A percentile compares a stretch with the other conserved stretches of the same genome.
phyloP scores from a whole-genome alignment of 2,329 filamentous ascomycete species.

The Aspergillus ochraceoroseus region DNA sequence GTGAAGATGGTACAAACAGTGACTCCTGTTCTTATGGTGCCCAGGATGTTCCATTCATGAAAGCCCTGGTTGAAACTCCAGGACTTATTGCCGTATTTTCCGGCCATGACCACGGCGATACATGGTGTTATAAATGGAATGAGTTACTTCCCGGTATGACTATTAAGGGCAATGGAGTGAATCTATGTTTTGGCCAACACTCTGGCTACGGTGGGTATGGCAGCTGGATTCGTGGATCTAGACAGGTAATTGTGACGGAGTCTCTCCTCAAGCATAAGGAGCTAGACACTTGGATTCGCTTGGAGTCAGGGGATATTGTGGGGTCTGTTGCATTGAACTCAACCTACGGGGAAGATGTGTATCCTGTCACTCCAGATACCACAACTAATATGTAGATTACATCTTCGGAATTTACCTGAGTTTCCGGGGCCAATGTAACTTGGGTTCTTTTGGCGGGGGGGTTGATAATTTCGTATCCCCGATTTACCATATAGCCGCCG shows the following conservation, averaged over 20 bases:
- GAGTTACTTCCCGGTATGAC: conserved; percentile 26
- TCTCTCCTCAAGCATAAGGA: conserved; percentile 31
- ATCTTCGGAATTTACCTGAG: neutral
- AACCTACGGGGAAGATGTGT: conserved; percentile 28
- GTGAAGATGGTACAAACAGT: conserved; percentile 1
- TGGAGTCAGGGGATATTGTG: too few relatives aligned
- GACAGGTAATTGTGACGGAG: conserved; percentile 52
- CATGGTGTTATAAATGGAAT: conserved; percentile 50
- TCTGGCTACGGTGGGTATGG: conserved; percentile 68
- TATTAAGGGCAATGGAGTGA: conserved; percentile 42
- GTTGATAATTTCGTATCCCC: too few relatives aligned
- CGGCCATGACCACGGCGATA: conserved; percentile 63
- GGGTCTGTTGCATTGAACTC: conserved; percentile 52
- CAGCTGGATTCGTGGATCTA: conserved; percentile 56
- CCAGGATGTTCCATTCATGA: conserved; percentile 60
- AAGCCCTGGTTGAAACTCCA: conserved; percentile 51
- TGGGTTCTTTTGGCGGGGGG: too few relatives aligned
- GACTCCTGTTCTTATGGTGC: conserved; percentile 32
- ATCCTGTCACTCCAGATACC: neutral
- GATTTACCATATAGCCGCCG: too few relatives aligned
- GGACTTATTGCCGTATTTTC: conserved; percentile 57
- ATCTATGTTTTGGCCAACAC: conserved; percentile 59
- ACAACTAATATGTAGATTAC: neutral
- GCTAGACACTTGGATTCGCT: conserved; percentile 56
- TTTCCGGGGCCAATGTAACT: too few relatives aligned